These are phyloP conservation scores for Cudoniella acicularis DNA, from an alignment of 495 filamentous ascomycete species.

Conservation along the genomic window DNA sequence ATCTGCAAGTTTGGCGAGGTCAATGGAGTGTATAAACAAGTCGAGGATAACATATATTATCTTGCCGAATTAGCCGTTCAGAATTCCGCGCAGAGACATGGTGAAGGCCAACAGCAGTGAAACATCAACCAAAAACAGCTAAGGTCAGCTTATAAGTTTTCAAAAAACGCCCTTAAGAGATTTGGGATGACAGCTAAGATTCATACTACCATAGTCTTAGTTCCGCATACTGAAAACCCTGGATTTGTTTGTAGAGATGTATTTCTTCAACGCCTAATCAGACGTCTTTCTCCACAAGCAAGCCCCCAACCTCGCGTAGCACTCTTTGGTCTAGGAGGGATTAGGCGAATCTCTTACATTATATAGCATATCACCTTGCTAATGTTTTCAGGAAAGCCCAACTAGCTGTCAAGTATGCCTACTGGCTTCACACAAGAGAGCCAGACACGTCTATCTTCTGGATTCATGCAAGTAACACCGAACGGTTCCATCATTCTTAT, in stretches of 20 bases:
- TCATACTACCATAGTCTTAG: not conserved
- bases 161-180: not conserved
- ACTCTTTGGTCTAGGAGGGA: not conserved
- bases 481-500: slow-evolving; percentile 34
- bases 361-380: not conserved
- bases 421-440: slow-evolving; percentile 6
- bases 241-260: not conserved
- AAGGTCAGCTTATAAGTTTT: not conserved
- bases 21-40: not conserved
- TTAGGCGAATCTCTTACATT: not conserved
- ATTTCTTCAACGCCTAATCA: not conserved
- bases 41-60: not conserved
- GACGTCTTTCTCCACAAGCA: not conserved
- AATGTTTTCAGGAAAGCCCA: slow-evolving; percentile 36
- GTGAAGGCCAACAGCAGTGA: not conserved
- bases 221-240: not conserved
- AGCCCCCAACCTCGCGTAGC: not conserved
- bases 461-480: slow-evolving; percentile 31
- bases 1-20: not conserved
- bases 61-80: not conserved
- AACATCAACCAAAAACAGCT: not conserved
- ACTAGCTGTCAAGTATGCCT: slow-evolving; percentile 45
- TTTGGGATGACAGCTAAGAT: not conserved
- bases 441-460: slow-evolving; percentile 31
- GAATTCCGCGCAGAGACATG: not conserved